Evolutionary conservation across 1,139 yeast genomes (phyloP).

Genomic region (Suhomyces taliae): DNA sequence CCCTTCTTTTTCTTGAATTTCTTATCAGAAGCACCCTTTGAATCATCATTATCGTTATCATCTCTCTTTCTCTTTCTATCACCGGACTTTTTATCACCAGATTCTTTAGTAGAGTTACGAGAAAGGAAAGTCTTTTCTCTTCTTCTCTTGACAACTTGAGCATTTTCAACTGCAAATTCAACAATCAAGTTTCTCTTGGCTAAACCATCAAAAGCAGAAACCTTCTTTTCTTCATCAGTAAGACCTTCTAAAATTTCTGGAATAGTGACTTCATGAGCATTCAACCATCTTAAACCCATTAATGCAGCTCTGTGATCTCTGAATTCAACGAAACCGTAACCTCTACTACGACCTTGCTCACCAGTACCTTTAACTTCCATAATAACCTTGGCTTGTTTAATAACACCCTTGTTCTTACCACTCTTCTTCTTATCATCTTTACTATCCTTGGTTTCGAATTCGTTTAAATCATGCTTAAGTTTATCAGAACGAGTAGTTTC

Average conservation of each 20-base stretch:
- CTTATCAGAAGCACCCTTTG: constrained; percentile 12
- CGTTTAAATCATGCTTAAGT: constrained; percentile 50
- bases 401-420: constrained; percentile 82
- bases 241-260: constrained; percentile 74
- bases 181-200: constrained; percentile 79
- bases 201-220: constrained; percentile 51
- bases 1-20: constrained; percentile 25
- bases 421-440: constrained; percentile 56
- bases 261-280: constrained; percentile 80
- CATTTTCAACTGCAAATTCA: constrained; percentile 95
- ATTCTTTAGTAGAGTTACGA: constrained; percentile 29
- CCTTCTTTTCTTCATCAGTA: constrained; percentile 64
- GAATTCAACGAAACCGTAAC: constrained; percentile 90
- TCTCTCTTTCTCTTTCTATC: constrained; percentile 26
- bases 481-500: constrained; percentile 79
- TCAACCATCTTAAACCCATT: constrained; percentile 96
- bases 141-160: constrained; percentile 89
- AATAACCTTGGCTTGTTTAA: constrained; percentile 88
- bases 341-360: constrained; percentile 87
- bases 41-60: constrained; percentile 18
- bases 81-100: constrained; percentile 10
- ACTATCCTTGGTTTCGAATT: constrained; percentile 22
- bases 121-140: constrained; percentile 61
- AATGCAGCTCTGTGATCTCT: constrained; percentile 91
- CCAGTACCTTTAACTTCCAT: constrained; percentile 91